Percentiles rank a stretch among this genome's conserved stretches.
These are phyloP conservation scores for Ceriops decandra DNA, from an alignment of 345 rosid species.

Conservation along the genomic window DNA sequence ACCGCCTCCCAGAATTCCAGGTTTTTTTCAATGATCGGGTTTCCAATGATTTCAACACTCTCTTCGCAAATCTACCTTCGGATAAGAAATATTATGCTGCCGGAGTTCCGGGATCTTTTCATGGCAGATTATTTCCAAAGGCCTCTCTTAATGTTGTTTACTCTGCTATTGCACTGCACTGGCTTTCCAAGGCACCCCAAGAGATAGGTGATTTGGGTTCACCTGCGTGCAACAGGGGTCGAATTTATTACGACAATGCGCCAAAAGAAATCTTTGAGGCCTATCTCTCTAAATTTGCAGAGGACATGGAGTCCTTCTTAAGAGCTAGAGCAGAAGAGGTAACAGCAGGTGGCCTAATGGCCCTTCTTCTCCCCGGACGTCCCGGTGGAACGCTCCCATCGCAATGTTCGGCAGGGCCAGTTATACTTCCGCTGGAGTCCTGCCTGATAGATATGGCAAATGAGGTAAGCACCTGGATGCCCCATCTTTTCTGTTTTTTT, in stretches of 20 bases:
- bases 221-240: constrained; percentile 3
- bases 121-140: constrained; percentile 17
- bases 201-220: constrained; percentile 8
- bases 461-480: constrained; percentile 2
- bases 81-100: constrained; percentile 2
- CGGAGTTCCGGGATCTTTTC: constrained; percentile 20
- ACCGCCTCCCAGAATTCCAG: constrained; percentile 12
- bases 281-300: constrained; percentile 11
- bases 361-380: constrained; percentile 4
- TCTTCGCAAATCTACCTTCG: constrained; percentile 10
- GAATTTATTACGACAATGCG: constrained; percentile 10
- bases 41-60: constrained; percentile 16
- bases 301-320: constrained; percentile 14
- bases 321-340: constrained; percentile 18
- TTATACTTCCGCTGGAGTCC: neutral
- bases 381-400: constrained; percentile 6
- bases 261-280: constrained; percentile 14
- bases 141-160: constrained; percentile 4
- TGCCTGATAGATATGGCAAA: constrained; percentile 16
- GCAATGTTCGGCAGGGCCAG: neutral
- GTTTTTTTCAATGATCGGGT: constrained; percentile 5
- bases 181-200: constrained; percentile 11
- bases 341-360: constrained; percentile 16
- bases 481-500: too few species aligned
- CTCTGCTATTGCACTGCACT: constrained; percentile 14